These are phyloP conservation scores for Pyrus communis DNA, from an alignment of 306 rosid genomes.

Conservation along the genomic window DNA sequence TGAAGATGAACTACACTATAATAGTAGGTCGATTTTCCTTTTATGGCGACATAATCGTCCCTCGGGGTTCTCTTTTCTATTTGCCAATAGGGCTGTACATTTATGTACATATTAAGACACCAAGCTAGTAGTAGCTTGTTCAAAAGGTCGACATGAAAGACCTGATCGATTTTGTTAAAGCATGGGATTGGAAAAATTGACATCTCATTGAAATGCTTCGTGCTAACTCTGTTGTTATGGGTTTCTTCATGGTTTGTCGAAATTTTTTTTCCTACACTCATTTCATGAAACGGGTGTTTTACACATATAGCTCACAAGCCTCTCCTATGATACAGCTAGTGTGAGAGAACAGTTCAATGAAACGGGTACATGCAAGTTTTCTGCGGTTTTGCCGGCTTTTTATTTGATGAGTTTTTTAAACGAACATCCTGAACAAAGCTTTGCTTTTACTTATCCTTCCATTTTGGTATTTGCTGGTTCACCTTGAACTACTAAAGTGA, in stretches of 20 bases:
- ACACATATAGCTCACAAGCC: too few relatives aligned
- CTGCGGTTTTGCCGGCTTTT: neutral
- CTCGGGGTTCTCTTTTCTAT: neutral
- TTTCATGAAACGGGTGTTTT: too few relatives aligned
- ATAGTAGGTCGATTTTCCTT: neutral
- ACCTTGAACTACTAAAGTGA: neutral
- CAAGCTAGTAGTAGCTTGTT: neutral
- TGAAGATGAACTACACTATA: neutral
- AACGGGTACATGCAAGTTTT: too few relatives aligned
- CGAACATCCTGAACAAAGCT: neutral
- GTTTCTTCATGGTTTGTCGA: neutral
- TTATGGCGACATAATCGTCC: neutral
- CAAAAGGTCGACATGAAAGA: neutral
- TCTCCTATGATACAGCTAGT: too few relatives aligned
- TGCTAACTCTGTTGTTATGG: neutral
- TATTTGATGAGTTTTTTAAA: neutral
- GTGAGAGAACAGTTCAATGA: too few relatives aligned
- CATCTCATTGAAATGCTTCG: neutral
- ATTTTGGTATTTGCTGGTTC: neutral
- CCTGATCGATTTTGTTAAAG: neutral
- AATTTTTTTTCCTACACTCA: too few relatives aligned
- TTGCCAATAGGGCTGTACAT: conserved; percentile 10
- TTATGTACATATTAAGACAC: conserved; percentile 14
- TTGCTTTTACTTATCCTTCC: too few relatives aligned
- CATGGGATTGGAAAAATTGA: neutral